Base-by-base conservation (phyloP, 2,329 filamentous ascomycete species). In the Exophiala calicioides region DNA sequence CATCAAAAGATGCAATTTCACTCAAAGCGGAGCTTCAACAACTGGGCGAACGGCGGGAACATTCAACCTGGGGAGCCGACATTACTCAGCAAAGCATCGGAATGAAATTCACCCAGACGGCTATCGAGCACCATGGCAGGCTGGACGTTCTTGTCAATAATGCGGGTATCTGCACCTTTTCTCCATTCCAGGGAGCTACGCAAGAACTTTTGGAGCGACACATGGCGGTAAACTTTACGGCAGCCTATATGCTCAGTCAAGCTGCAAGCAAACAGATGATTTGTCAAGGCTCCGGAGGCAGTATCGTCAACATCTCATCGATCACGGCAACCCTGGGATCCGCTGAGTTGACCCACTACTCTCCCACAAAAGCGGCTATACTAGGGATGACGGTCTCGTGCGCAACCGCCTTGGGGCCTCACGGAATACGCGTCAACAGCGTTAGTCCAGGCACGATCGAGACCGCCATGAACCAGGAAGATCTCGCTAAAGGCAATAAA, bases 181-280 rank as follows among this genome's bases (percentile, higher is more conserved):
- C 40, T 16, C 13, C 21, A 15, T 44, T 44, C 31, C 40, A 44
- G n/a, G 13, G 36, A 7, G 40, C 36, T 12, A 44, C 40, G 13
- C 40, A 21, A 16, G 40, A 20, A n/a, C 31, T 44, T 5, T 12
- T 44, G 31, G 40, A 44, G 18, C 40, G 40, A 9, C 40, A 44
- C 31, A 44, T 44, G 40, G 21, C 31, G 20, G 68, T 72, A 27
- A 73, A 73, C 43, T 70, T 70, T 19, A 58, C 64, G 30, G 72
- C 71, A 0, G 59, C 68, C 3, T 74, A 70, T 53, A 75, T 70
- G 50, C 68, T 64, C 6, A 72, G 74, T 0, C 72, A 78, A 53
- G 58, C 73, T 5, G 75, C 72, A 1, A 75, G 73, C 0, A 67
- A 70, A 44, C 68, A 72, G 21, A 78, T 79, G 70, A 73, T 77